phyloP scores from a whole-genome alignment of 2,329 filamentous ascomycete genomes.

The Amesomyces nigricolor region DNA sequence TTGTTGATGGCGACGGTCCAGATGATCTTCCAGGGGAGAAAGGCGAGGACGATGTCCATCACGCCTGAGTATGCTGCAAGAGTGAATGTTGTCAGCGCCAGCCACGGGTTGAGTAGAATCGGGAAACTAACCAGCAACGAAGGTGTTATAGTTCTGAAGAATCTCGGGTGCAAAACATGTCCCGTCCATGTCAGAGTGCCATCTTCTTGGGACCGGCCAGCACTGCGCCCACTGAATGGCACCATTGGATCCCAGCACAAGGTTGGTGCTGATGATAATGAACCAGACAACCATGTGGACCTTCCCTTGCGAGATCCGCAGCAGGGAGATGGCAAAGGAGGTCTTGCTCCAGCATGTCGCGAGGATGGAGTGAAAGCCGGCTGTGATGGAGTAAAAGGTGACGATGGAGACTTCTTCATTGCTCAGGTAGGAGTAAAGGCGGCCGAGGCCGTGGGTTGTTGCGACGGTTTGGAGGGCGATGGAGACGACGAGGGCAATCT shows the following conservation, averaged over 20 bases:
- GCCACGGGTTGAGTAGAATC: not conserved
- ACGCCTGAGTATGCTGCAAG: slow-evolving; percentile 27
- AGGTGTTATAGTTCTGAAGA: slow-evolving; percentile 13
- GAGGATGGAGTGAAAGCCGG: slow-evolving; percentile 21
- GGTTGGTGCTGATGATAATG: slow-evolving; percentile 30
- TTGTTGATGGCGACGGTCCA: slow-evolving; percentile 30
- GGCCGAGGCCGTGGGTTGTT: slow-evolving; percentile 15
- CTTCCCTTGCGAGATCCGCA: slow-evolving; percentile 30
- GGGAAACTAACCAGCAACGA: slow-evolving; percentile 8
- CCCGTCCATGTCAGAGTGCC: slow-evolving; percentile 13
- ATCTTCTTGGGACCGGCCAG: slow-evolving; percentile 15
- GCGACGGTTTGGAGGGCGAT: slow-evolving; percentile 10
- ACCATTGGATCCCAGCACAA: slow-evolving; percentile 16
- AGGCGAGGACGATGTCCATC: slow-evolving; percentile 31
- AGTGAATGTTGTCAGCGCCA: not conserved
- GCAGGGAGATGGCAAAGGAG: slow-evolving; percentile 34
- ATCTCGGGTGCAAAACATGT: slow-evolving; percentile 10
- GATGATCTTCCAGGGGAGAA: slow-evolving; percentile 31
- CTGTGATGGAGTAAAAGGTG: slow-evolving; percentile 13
- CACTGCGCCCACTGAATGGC: slow-evolving; percentile 19
- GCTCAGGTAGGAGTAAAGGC: slow-evolving; percentile 5
- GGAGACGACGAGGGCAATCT: slow-evolving; percentile 14
- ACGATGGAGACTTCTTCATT: slow-evolving; percentile 2
- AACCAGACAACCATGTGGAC: slow-evolving; percentile 29
- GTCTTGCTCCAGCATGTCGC: slow-evolving; percentile 33